Evolutionary conservation across 257 asterid species (phyloP), one percentile per base, ranked within the genome.

Genomic region (Capsicum rhomboideum): DNA sequence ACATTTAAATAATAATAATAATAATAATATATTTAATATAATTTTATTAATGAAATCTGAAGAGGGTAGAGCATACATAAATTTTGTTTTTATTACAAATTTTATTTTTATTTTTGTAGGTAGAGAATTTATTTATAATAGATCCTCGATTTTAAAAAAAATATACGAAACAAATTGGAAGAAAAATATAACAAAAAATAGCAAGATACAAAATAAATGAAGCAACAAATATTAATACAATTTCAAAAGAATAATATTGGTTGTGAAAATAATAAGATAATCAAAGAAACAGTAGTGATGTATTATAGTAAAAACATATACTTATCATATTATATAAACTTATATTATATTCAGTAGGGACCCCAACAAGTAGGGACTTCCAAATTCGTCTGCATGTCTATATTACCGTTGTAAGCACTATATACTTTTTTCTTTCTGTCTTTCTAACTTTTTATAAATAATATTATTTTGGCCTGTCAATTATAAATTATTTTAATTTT

Each of bases 391-490:
- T 66, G 81, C 94, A 85, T 20, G 18, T n/a, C 78, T 88, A 92
- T 90, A 89, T 94, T 90, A 95, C 99, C 99, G 98, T 95, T 95
- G 61, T 86, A 85, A 84, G 81, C 68, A 52, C 0, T 20, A 34
- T 67, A 34, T 67, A 67, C 40, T 34, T n/a, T n/a, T n/a, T 66
- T 7, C 74, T 3, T 66, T 66, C 31, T 14, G 46, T 29, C 26
- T 34, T 34, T 34, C 5, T 67, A 31, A 31, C 77, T 67, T 34
- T 66, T 34, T 16, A 6, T 10, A 0, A 12, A 66, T 67, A 31
- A 4, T 67, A 31, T 3, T 31, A 67, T 0, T 67, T 31, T 67
- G 8, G 0, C 1, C 26, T 8, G 23, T 31, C 23, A 16, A 34
- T 8, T 40, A 34, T 34, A 34, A 34, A 34, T 4, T 34, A 34